Conservation (phyloP, 2,329 filamentous ascomycete species). For the Talaromyces sp. region DNA sequence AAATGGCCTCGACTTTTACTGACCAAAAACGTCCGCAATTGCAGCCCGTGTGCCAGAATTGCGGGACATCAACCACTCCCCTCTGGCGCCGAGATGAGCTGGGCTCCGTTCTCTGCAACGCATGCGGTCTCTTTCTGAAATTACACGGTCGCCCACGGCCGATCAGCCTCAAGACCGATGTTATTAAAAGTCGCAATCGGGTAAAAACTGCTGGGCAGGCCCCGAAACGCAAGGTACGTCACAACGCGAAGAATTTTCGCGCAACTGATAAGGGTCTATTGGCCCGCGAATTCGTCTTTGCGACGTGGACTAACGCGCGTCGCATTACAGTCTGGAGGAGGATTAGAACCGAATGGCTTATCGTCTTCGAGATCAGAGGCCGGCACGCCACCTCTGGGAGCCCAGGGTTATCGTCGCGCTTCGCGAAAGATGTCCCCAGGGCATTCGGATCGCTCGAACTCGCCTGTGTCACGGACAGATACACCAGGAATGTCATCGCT, state of each 20-base stretch:
- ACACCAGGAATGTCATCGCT: constrained; percentile 64
- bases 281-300: background rate
- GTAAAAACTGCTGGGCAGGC: constrained; percentile 84
- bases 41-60: constrained; percentile 97
- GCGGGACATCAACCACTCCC: constrained; percentile 89
- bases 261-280: constrained; percentile 19
- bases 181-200: constrained; percentile 98
- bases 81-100: constrained; percentile 97
- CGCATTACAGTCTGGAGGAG: constrained; percentile 41
- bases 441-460: constrained; percentile 71
- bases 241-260: constrained; percentile 28
- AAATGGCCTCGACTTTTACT: constrained; percentile 50
- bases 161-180: constrained; percentile 96
- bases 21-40: constrained; percentile 58
- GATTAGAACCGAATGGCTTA: constrained; percentile 58
- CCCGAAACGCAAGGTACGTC: constrained; percentile 76
- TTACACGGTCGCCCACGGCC: constrained; percentile 89
- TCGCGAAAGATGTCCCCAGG: constrained; percentile 72
- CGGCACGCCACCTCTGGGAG: constrained; percentile 56
- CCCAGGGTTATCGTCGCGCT: constrained; percentile 60
- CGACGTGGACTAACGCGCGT: constrained; percentile 29
- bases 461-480: constrained; percentile 74
- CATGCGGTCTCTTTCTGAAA: constrained; percentile 96
- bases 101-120: constrained; percentile 95
- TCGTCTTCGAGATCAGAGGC: constrained; percentile 57